These are phyloP conservation scores for Lagerstroemia speciosa DNA, from an alignment of 345 rosid genomes.

Conservation along the genomic window DNA sequence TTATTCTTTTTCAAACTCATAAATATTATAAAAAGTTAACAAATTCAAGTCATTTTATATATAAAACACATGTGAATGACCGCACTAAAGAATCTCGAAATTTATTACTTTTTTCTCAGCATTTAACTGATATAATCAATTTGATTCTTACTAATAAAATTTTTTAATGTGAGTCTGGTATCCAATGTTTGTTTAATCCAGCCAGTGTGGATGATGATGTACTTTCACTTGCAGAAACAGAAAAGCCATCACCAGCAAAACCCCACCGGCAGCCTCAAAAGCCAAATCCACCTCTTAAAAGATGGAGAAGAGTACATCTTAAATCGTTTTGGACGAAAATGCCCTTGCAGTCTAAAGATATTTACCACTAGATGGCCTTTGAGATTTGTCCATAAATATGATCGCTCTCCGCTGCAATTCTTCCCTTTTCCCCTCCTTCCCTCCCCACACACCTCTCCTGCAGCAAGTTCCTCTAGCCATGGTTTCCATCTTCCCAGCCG, in stretches of 20 bases:
- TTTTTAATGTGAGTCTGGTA: too few species aligned
- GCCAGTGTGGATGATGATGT: too few species aligned
- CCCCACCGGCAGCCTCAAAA: neutral
- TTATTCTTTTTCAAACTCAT: too few species aligned
- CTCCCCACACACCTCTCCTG: neutral
- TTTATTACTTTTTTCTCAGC: too few species aligned
- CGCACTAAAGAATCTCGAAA: too few species aligned
- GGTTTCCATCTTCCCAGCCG: slow-evolving; percentile 44
- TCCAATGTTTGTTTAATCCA: too few species aligned
- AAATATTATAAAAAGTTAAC: too few species aligned
- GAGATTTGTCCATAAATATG: neutral
- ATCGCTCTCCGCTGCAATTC: neutral
- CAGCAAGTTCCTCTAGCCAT: slow-evolving; percentile 16
- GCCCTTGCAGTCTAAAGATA: neutral
- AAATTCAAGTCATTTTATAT: too few species aligned
- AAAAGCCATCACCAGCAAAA: neutral
- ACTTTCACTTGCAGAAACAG: neutral
- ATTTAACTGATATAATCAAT: too few species aligned
- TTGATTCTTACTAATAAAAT: too few species aligned
- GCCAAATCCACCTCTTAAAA: too few species aligned
- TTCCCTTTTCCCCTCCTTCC: slow-evolving; percentile 3
- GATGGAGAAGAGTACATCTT: neutral
- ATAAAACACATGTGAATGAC: too few species aligned
- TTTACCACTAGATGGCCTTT: neutral
- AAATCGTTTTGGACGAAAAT: neutral